These are phyloP conservation scores for Scleromitrula shiraiana DNA, from an alignment of 2,329 filamentous ascomycete species.

Conservation along the genomic window DNA sequence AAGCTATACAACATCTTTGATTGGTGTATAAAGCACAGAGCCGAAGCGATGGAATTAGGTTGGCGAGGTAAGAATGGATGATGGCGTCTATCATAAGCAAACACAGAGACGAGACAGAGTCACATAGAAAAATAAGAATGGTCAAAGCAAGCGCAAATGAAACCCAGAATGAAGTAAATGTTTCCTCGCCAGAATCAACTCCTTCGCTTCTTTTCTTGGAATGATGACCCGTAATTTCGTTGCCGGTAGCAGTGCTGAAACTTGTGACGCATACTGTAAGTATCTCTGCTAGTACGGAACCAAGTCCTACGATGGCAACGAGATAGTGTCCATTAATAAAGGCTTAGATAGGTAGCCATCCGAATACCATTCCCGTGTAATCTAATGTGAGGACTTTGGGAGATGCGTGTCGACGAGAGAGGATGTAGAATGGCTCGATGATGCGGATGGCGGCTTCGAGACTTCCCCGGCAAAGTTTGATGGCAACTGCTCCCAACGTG, in stretches of 20 bases:
- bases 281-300: conserved; percentile 65
- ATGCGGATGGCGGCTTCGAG: conserved; percentile 64
- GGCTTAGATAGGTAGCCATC: conserved; percentile 54
- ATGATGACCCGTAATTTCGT: conserved; percentile 41
- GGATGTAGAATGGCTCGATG: conserved; percentile 67
- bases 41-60: conserved; percentile 68
- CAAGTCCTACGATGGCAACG: conserved; percentile 60
- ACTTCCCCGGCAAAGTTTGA: conserved; percentile 62
- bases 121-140: conserved; percentile 51
- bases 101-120: conserved; percentile 48
- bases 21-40: conserved; percentile 72
- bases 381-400: conserved; percentile 61
- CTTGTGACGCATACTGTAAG: conserved; percentile 61
- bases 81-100: conserved; percentile 55
- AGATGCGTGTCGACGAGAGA: conserved; percentile 57
- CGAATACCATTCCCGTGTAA: conserved; percentile 65
- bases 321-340: conserved; percentile 56
- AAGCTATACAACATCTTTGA: conserved; percentile 73
- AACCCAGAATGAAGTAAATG: conserved; percentile 55
- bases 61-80: conserved; percentile 69
- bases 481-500: conserved; percentile 55
- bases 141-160: conserved; percentile 53
- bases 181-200: conserved; percentile 48
- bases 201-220: not conserved
- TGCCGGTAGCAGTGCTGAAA: conserved; percentile 56